Base-by-base conservation (phyloP, 2,329 filamentous ascomycete genomes). In the Fusarium proliferatum region DNA sequence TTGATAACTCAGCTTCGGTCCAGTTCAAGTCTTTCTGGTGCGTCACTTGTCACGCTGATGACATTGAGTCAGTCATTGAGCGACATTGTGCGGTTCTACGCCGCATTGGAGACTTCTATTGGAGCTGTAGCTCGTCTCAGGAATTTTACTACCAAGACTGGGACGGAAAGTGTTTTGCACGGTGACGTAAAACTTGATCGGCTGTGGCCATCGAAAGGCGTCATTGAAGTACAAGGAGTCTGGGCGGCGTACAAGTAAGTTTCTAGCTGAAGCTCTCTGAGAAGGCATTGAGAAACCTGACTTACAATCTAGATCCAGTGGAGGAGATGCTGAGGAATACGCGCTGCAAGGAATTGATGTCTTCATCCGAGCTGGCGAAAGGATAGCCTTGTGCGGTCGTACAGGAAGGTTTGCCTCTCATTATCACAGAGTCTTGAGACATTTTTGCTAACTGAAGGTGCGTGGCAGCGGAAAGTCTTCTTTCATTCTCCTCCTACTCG, bases 351-450 rank as follows among this genome's bases (percentile, higher is more conserved):
- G 53, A 30, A 41, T 41, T 4, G 26, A 55, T 1, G 36, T 55
- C 19, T 55, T 36, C 0, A 55, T 30, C 11, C 19, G 11, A 17
- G 19, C 23, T 0, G 36, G 36, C 9, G 38, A 56, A 4, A 56
- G 38, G 26, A 43, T 56, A 43, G 53, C 26, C 3, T 26, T 56
- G 28, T 56, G 53, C 9, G 53, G 53, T 7, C 38, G 36, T 43
- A 33, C 53, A 6, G 38, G 38, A 56, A 43, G 53, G 53, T 56
- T 26, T n/a, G 53, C 21, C 5, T n/a, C 15, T 33, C 21, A 23
- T 5, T 9, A 6, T 8, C 10, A 2, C 8, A 19, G 1, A 15
- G 2, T 0, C 12, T 5, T 5, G 11, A 28, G 16, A 23, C 11
- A 1, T 1, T 26, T 3, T 17, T 13, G 16, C 28, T 42, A 21